A percentile compares a stretch with the other conserved stretches of the same genome.
Conservation (phyloP, 2,329 filamentous ascomycete genomes). For the Gyromitra esculenta region DNA sequence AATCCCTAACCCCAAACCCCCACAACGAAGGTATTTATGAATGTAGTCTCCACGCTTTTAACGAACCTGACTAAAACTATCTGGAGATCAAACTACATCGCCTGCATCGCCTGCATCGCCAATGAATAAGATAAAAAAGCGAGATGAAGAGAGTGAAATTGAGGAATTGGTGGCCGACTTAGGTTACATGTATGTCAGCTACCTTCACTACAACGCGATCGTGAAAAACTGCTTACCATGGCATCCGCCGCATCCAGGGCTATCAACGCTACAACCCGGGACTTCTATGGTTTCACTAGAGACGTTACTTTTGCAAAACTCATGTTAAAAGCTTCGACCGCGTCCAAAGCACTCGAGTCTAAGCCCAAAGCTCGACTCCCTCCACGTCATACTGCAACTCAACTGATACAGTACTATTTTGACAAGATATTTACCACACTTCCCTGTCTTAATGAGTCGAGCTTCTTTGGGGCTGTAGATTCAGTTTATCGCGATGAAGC, state of each 20-base stretch:
- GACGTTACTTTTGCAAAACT: constrained; percentile 93
- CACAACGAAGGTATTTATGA: constrained; percentile 26
- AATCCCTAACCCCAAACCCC: constrained; percentile 21
- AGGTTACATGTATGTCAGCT: constrained; percentile 51
- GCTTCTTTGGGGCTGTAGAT: constrained; percentile 79
- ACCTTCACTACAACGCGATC: not conserved
- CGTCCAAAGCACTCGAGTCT: constrained; percentile 71
- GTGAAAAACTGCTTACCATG: constrained; percentile 25
- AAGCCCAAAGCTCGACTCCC: constrained; percentile 67
- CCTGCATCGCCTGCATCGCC: not conserved
- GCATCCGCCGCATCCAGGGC: constrained; percentile 67
- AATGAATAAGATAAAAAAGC: constrained; percentile 39
- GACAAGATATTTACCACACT: constrained; percentile 81
- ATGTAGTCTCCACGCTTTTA: not conserved
- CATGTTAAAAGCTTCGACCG: constrained; percentile 81
- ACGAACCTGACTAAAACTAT: constrained; percentile 10
- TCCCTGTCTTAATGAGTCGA: constrained; percentile 83
- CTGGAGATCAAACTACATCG: constrained; percentile 23
- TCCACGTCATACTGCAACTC: constrained; percentile 72
- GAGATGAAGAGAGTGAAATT: constrained; percentile 53
- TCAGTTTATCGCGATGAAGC: constrained; percentile 77
- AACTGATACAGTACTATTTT: constrained; percentile 83
- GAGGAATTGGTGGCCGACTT: constrained; percentile 55
- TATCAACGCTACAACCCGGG: constrained; percentile 91
- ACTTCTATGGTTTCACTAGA: constrained; percentile 87